phyloP scores from a whole-genome alignment of 345 rosid genomes.

The Eucalyptus pauciflora region DNA sequence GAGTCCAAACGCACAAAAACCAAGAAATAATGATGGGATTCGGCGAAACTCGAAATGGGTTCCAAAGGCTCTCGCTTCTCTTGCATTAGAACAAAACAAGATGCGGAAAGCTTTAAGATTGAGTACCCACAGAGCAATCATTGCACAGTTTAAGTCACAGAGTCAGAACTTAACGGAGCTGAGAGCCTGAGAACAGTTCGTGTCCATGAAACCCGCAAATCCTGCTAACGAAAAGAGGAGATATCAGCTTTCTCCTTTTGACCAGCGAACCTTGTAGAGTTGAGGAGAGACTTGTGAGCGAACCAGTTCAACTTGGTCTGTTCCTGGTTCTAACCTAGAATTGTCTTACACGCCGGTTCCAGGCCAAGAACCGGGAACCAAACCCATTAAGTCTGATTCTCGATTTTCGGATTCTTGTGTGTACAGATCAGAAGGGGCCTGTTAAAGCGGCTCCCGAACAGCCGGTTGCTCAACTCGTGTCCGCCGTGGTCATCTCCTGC shows the following conservation, averaged over 20 bases:
- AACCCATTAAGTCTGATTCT: neutral
- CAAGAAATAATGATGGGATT: neutral
- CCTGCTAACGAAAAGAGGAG: constrained; percentile 13
- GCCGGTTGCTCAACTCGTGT: too few relatives aligned
- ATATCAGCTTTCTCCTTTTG: constrained; percentile 7
- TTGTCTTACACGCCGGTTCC: neutral
- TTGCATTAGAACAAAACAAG: neutral
- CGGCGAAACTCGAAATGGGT: neutral
- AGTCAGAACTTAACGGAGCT: neutral
- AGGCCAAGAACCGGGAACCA: neutral
- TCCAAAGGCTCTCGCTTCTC: neutral
- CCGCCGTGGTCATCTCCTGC: neutral
- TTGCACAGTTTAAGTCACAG: neutral
- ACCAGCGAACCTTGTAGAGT: constrained; percentile 17
- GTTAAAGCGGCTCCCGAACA: too few relatives aligned
- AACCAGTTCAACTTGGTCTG: neutral
- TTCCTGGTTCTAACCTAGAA: neutral
- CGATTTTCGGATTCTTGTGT: neutral
- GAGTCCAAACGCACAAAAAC: neutral
- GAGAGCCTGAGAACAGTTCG: neutral
- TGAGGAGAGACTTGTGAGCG: neutral
- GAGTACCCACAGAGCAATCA: neutral
- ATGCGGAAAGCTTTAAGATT: neutral
- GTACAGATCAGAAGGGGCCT: neutral
- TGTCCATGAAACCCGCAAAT: constrained; percentile 1